phyloP scores from a whole-genome alignment of 352 stramenopile species.

The Phytophthora sansomeana region DNA sequence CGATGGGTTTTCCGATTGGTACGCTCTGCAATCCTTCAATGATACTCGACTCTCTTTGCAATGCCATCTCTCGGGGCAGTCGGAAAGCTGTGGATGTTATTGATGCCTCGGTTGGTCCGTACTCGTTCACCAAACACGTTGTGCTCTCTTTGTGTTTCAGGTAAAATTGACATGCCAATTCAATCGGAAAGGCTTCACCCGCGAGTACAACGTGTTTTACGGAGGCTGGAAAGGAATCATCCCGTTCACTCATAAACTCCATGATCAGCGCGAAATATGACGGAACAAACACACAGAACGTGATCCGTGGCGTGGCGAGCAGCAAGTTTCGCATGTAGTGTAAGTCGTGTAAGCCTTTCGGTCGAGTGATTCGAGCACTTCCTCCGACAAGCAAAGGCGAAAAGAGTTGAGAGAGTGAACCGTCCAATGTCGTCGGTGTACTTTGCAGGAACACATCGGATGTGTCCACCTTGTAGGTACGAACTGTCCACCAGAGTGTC shows the following conservation, averaged over 20 bases:
- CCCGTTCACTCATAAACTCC: conserved; percentile 41
- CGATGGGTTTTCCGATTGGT: conserved; percentile 63
- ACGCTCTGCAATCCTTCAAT: conserved; percentile 41
- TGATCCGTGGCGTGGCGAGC: conserved; percentile 32
- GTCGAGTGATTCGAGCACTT: conserved; percentile 50
- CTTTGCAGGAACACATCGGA: conserved; percentile 73
- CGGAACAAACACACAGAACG: conserved; percentile 63
- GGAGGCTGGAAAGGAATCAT: conserved; percentile 38
- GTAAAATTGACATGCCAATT: conserved; percentile 59
- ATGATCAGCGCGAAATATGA: conserved; percentile 67
- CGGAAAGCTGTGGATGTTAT: conserved; percentile 59
- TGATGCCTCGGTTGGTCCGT: conserved; percentile 59
- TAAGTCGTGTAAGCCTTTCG: conserved; percentile 59
- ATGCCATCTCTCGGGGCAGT: conserved; percentile 36
- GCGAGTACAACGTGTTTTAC: conserved; percentile 54
- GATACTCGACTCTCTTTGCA: conserved; percentile 9
- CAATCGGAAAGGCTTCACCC: conserved; percentile 54
- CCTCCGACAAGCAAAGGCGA: conserved; percentile 53
- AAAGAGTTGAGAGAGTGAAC: conserved; percentile 68
- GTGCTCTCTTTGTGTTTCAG: conserved; percentile 25
- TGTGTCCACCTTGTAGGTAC: conserved; percentile 58
- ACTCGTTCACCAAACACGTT: conserved; percentile 60
- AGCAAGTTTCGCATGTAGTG: conserved; percentile 44
- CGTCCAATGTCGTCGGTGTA: conserved; percentile 64
- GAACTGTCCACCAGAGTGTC: conserved; percentile 61